Conservation (phyloP, 768 basidiomycete genomes). For the Sistotremastrum suecicum region DNA sequence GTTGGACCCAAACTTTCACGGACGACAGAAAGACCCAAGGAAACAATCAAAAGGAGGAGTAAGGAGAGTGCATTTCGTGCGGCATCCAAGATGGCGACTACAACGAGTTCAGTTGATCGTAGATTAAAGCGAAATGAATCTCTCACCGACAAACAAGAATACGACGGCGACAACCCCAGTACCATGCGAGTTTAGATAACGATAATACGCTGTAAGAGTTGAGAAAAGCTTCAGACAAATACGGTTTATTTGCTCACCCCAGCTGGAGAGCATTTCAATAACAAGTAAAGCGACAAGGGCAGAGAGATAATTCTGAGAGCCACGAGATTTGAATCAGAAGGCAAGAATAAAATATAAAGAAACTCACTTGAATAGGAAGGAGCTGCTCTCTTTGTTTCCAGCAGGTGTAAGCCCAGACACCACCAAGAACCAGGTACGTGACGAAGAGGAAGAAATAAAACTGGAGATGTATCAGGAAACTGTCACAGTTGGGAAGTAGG, state of each 20-base stretch:
- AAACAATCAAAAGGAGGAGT: constrained; percentile 88
- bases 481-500: constrained; percentile 7
- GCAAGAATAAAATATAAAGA: constrained; percentile 1
- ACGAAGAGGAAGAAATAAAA: constrained; percentile 82
- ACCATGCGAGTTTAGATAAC: constrained; percentile 84
- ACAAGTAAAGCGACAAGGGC: constrained; percentile 74
- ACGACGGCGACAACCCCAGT: constrained; percentile 58
- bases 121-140: neutral
- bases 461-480: constrained; percentile 23
- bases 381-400: constrained; percentile 70
- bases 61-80: constrained; percentile 90
- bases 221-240: neutral
- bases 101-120: constrained; percentile 1
- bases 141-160: constrained; percentile 86
- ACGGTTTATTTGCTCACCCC: constrained; percentile 35
- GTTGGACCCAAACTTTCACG: constrained; percentile 72
- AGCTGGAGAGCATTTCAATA: constrained; percentile 89
- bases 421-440: constrained; percentile 55
- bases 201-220: constrained; percentile 61
- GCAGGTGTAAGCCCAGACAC: constrained; percentile 73
- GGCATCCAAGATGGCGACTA: constrained; percentile 90
- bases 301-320: constrained; percentile 72
- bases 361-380: constrained; percentile 68
- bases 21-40: constrained; percentile 85
- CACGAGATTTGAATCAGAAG: constrained; percentile 1